Evolutionary conservation across 768 basidiomycete genomes (phyloP), one percentile per base, ranked within the genome.

Genomic region (Psilocybe azurescens): DNA sequence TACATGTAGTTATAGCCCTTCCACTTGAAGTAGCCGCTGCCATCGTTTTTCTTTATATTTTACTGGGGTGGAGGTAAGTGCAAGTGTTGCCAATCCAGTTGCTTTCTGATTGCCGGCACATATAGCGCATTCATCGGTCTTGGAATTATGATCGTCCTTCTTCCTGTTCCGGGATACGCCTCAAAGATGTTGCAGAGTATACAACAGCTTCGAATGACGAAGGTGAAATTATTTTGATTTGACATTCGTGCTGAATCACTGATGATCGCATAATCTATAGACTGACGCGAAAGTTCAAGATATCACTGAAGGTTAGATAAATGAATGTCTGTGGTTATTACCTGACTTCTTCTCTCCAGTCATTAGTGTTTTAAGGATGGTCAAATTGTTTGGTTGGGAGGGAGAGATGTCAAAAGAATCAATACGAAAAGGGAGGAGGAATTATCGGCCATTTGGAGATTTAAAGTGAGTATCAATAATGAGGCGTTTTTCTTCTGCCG

Each of bases 341-440:
- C 3, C 6, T 29, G 13, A 24, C n/a, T 9, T 30, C 5, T 18
- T 16, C 18, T 47, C n/a, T 14, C 3, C 38, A 86, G 86, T 77
- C 10, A 77, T 87, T 68, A 80, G 78, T 61, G 80, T 85, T 29
- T 66, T 89, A 13, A 81, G 88, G 16, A 89, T 90, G 85, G 78
- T 90, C 69, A 91, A 91, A 72, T 75, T 91, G 46, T 90, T 92
- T 66, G 90, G 81, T 7, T 84, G 90, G 82, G 82, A 88, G 79
- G 79, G 81, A 60, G 80, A 83, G 51, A 82, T 89, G 68, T 76
- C 82, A 24, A 70, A 11, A 78, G 79, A 53, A 77, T 94, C 50
- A 73, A 79, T 20, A 79, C 80, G 32, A 85, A 85, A 66, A 82
- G 91, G 61, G 83, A 88, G 48, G 81, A 81, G 3, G 91, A 93